Percentiles rank a stretch among this genome's conserved stretches.
Conservation (phyloP, 768 basidiomycete genomes). For the Rhodotorula toruloides region DNA sequence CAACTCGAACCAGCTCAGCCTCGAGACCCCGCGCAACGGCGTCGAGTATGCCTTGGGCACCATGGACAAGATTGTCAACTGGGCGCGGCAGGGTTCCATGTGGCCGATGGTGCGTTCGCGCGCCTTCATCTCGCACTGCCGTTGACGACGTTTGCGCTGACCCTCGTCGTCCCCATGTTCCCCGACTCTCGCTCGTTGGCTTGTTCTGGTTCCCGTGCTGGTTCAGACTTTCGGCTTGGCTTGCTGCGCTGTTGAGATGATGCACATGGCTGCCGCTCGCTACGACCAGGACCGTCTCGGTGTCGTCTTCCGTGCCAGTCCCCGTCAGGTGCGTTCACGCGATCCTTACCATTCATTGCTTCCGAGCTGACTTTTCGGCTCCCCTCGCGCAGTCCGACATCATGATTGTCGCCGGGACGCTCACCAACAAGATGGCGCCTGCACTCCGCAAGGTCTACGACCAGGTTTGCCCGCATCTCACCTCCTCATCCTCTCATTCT, state of each 20-base stretch:
- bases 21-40: constrained; percentile 83
- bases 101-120: constrained; percentile 99
- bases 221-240: constrained; percentile 65
- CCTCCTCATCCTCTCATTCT: background rate
- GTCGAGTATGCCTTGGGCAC: constrained; percentile 98
- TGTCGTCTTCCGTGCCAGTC: constrained; percentile 97
- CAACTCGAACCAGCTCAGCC: constrained; percentile 39
- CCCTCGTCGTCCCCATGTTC: constrained; percentile 36
- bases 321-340: constrained; percentile 53
- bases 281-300: constrained; percentile 98
- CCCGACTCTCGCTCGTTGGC: background rate
- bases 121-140: no score
- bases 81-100: constrained; percentile 96
- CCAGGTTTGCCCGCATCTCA: constrained; percentile 27
- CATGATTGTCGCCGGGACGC: constrained; percentile 98
- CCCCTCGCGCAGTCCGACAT: constrained; percentile 67
- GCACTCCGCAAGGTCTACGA: constrained; percentile 93
- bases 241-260: constrained; percentile 99
- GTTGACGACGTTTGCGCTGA: no score
- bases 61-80: constrained; percentile 92
- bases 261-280: constrained; percentile 99
- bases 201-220: background rate
- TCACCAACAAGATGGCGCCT: constrained; percentile 99
- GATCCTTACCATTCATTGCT: background rate
- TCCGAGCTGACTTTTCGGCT: background rate